Conservation (phyloP, 2,329 filamentous ascomycete species). For the Fusarium dimerum region DNA sequence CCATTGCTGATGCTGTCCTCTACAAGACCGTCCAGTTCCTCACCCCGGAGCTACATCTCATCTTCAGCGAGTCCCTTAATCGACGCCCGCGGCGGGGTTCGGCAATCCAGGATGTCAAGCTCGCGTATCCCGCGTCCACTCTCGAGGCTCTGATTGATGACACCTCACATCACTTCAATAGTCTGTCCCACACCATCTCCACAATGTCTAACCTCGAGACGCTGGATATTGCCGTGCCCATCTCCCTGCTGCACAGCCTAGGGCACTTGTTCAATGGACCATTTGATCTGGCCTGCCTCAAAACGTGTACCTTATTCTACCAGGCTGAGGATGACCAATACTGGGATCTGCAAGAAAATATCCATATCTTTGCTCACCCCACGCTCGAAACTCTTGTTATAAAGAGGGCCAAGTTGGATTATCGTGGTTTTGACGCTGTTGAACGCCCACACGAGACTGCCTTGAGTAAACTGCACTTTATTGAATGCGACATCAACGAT, state of each 20-base stretch:
- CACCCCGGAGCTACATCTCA: conserved; percentile 48
- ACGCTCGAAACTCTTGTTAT: conserved; percentile 49
- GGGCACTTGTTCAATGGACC: conserved; percentile 51
- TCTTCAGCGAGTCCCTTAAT: conserved; percentile 49
- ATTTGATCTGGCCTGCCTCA: conserved; percentile 51
- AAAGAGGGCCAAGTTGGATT: conserved; percentile 45
- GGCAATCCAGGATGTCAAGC: conserved; percentile 45
- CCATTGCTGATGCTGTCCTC: conserved; percentile 47
- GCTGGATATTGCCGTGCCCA: conserved; percentile 48
- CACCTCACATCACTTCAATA: conserved; percentile 40
- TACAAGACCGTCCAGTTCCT: conserved; percentile 50
- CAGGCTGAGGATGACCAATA: conserved; percentile 45
- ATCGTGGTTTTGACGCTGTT: conserved; percentile 48
- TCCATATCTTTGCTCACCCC: conserved; percentile 53
- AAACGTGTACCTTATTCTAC: conserved; percentile 49
- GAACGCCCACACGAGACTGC: conserved; percentile 50
- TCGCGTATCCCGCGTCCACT: conserved; percentile 47
- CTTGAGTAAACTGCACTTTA: conserved; percentile 44
- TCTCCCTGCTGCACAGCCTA: conserved; percentile 45
- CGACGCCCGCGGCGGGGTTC: conserved; percentile 49
- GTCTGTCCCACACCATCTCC: conserved; percentile 47
- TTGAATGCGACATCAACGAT: conserved; percentile 54
- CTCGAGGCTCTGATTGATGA: conserved; percentile 44
- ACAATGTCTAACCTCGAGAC: conserved; percentile 52
- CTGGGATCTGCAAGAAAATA: conserved; percentile 54